Evolutionary conservation across 2,329 filamentous ascomycete genomes (phyloP), one percentile per base, ranked within the genome.

Genomic region (Aspergillus hortae): DNA sequence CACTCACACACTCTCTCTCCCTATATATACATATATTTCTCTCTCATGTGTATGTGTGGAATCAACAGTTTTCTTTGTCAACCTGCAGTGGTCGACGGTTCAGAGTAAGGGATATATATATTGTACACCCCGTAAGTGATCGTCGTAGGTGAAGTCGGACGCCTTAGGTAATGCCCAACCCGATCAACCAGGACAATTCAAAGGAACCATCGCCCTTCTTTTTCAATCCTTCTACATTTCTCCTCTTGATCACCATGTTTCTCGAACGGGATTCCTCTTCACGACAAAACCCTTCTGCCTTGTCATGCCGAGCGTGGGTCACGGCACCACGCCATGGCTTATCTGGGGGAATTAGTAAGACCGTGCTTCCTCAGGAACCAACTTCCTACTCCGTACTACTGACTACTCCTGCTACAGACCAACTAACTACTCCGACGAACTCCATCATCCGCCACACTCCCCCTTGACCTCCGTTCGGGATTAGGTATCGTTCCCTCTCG

Each of bases 211-310:
- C 35, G 35, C 2, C 35, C 12, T 17, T 38, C 35, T 38, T n/a
- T 36, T 6, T n/a, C 35, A 6, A 38, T 38, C 35, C 7, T 38
- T 38, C 35, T 38, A 15, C 15, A 3, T 38, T 10, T n/a, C 10
- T 15, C 7, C 5, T 17, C 35, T 38, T 4, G 35, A 38, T 38
- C 35, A 17, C 14, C 35, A n/a, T n/a, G 15, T 10, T n/a, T 38
- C 12, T 38, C 35, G 6, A 3, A 30, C 27, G 10, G 27, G 2
- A n/a, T 38, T 35, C 35, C 4, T 38, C 35, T n/a, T 15, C 35
- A 2, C 9, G 35, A 25, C 33, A 51, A 51, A 53, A 51, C 44
- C 46, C 42, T 56, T 53, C 56, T 57, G 56, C 56, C 56, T 56
- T 46, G 40, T 21, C 30, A 44, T 49, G 44, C 44, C 52, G 49